Evolutionary conservation across 2,329 filamentous ascomycete genomes (phyloP).

Genomic region (Colletotrichum liriopes): DNA sequence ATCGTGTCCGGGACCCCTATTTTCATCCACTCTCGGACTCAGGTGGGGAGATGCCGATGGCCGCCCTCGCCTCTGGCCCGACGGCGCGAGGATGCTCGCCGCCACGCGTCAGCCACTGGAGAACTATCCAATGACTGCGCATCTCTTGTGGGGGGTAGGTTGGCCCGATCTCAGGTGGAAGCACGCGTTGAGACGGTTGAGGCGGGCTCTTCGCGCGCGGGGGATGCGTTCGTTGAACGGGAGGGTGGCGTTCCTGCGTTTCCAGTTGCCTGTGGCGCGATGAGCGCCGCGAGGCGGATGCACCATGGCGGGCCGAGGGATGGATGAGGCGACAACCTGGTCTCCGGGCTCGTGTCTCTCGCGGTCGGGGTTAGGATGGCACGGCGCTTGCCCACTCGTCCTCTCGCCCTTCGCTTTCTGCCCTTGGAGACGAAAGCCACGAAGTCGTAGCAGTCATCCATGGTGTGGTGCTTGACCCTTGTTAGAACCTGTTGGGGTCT

Average conservation of each 20-base stretch:
- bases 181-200: not conserved
- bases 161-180: too few species aligned
- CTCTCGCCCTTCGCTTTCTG: not conserved
- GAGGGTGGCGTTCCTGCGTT: not conserved
- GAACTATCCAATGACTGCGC: not conserved
- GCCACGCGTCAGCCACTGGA: not conserved
- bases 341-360: not conserved
- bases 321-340: not conserved
- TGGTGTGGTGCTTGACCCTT: not conserved
- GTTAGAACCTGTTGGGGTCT: not conserved
- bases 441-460: not conserved
- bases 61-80: not conserved
- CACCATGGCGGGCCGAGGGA: not conserved
- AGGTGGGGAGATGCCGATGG: conserved; percentile 27
- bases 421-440: not conserved
- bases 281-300: not conserved
- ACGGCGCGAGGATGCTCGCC: not conserved
- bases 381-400: not conserved
- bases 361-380: not conserved
- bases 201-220: not conserved
- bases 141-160: too few species aligned
- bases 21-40: conserved; percentile 9
- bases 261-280: not conserved
- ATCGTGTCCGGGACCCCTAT: conserved; percentile 13
- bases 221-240: not conserved